These are phyloP conservation scores for Lomentospora prolificans DNA, from an alignment of 2,329 filamentous ascomycete genomes.

Conservation along the genomic window DNA sequence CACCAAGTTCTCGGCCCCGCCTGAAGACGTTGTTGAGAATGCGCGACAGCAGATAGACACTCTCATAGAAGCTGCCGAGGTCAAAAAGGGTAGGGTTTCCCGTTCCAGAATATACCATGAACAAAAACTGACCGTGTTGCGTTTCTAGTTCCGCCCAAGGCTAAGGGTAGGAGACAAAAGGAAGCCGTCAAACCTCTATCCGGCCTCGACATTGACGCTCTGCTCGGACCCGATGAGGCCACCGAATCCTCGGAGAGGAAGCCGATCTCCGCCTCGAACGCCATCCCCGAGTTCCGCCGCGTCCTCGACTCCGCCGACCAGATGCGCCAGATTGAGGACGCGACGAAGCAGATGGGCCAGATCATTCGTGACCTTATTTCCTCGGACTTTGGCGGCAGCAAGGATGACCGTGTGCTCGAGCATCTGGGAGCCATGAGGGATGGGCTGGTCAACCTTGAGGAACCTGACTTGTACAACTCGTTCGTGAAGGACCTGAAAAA, in stretches of 20 bases:
- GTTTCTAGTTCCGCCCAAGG: slow-evolving; percentile 65
- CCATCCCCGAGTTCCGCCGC: slow-evolving; percentile 86
- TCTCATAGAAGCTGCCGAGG: slow-evolving; percentile 59
- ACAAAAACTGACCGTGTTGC: slow-evolving; percentile 14
- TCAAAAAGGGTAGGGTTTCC: slow-evolving; percentile 61
- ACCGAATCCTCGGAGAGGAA: neutral
- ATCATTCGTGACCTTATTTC: slow-evolving; percentile 62
- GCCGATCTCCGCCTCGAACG: slow-evolving; percentile 54
- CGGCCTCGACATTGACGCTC: slow-evolving; percentile 73
- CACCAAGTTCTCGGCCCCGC: slow-evolving; percentile 63
- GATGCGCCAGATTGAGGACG: slow-evolving; percentile 52
- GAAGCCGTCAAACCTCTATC: slow-evolving; percentile 76
- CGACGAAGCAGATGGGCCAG: slow-evolving; percentile 61
- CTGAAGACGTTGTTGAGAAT: slow-evolving; percentile 52
- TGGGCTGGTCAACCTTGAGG: slow-evolving; percentile 65
- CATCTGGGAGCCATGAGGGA: slow-evolving; percentile 69
- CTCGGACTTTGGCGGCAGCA: slow-evolving; percentile 64
- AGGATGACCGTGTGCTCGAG: slow-evolving; percentile 67
- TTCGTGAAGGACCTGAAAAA: slow-evolving; percentile 64
- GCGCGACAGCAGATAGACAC: slow-evolving; percentile 48
- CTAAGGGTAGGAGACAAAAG: slow-evolving; percentile 60
- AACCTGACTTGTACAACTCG: slow-evolving; percentile 66
- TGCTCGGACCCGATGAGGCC: slow-evolving; percentile 40
- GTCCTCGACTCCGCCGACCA: slow-evolving; percentile 53
- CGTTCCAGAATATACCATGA: neutral